Conservation (phyloP, 495 filamentous ascomycete species). For the Hypoxylon perforatum region DNA sequence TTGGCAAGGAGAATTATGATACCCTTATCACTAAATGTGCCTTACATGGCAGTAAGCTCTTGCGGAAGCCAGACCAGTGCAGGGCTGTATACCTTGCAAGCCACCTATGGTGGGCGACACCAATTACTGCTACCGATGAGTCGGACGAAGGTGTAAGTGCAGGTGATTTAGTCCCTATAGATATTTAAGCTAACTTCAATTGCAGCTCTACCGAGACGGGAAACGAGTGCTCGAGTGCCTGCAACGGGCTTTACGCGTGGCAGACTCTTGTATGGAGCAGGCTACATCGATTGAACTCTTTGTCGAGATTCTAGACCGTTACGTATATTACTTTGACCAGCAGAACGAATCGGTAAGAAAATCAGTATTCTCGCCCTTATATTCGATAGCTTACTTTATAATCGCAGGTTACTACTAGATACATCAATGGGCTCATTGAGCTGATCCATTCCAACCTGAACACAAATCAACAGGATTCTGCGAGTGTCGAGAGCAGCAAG, state of each 20-base stretch:
- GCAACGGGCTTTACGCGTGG: constrained; percentile 93
- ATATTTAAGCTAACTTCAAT: constrained; percentile 7
- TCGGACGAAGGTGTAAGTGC: constrained; percentile 81
- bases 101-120: constrained; percentile 97
- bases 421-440: constrained; percentile 97
- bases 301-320: constrained; percentile 96
- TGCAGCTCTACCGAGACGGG: constrained; percentile 92
- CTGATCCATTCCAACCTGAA: constrained; percentile 93
- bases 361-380: background rate
- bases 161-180: background rate
- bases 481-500: constrained; percentile 82
- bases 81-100: constrained; percentile 95
- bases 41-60: constrained; percentile 93
- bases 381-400: background rate
- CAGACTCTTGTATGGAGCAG: constrained; percentile 99
- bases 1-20: constrained; percentile 96
- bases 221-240: constrained; percentile 97
- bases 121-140: constrained; percentile 82
- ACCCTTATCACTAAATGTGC: constrained; percentile 98
- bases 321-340: constrained; percentile 99
- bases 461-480: constrained; percentile 83
- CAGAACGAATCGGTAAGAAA: constrained; percentile 90
- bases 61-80: constrained; percentile 98
- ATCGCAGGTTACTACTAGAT: constrained; percentile 89
- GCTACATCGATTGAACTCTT: constrained; percentile 97